Evolutionary conservation across 2,329 filamentous ascomycete genomes (phyloP), one percentile per base, ranked within the genome.

Genomic region (Berkeleyomyces basicola): DNA sequence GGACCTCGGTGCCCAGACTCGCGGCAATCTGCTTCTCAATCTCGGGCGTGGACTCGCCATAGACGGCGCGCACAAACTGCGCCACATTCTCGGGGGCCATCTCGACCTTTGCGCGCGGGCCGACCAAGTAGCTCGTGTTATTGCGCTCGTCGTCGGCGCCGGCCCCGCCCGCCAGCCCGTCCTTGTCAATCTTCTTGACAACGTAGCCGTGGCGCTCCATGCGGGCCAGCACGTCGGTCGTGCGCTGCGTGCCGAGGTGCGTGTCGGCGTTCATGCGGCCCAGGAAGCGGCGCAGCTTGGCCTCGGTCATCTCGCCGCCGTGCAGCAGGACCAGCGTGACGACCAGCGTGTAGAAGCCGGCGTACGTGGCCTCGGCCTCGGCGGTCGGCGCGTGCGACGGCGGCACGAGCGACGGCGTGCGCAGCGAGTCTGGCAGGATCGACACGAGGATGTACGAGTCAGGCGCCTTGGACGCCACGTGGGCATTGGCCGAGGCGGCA

Each of bases 181-280:
- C 76, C 53, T 75, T 81, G 67, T 96, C 90, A 23, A 84, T 80
- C 59, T 85, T 79, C 66, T 83, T 87, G 43, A 90, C 78, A 2
- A 99, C 76, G 70, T 99, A 99, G 0, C 87, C 88, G 61, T 97
- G 90, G 66, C 81, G 85, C 66, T 85, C 80, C 76, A 97, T 85
- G 60, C 82, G 81, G 67, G 85, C 82, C 10, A 97, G 74, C 2
- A 92, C 76, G 61, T 83, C 78, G 5, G 95, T 87, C 0, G 88
- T 95, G 69, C 82, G 87, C 51, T 88, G 86, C 63, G 85, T 74
- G 0, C 87, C 87, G 1, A 90, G 85, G 66, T 87, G 86, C 43
- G 82, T 80, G 61, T 90, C 83, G 2, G 88, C 83, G 65, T 93
- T 91, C 66, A 91, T 77, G 33, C 90, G 82, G 59, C 78, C 76